phyloP scores from a whole-genome alignment of 805 yeast species.

The Nakazawaea ambrosiae region DNA sequence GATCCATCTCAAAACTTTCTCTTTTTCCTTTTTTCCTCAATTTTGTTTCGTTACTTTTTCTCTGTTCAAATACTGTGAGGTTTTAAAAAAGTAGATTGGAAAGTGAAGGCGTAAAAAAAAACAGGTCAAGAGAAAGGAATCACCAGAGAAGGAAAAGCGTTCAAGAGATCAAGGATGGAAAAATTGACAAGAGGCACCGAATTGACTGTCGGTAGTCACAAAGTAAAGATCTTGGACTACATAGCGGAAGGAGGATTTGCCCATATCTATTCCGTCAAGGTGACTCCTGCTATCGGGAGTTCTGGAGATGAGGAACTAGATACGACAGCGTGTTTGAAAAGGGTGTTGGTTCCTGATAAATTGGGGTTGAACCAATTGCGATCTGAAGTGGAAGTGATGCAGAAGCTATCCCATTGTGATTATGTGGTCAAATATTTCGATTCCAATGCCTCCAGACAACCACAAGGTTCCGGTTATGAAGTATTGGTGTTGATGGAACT shows the following conservation, averaged over 20 bases:
- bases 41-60: no score
- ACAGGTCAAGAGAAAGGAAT: no score
- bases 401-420: slow-evolving; percentile 46
- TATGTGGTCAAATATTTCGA: slow-evolving; percentile 66
- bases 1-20: no score
- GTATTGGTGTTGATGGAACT: slow-evolving; percentile 89
- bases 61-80: no score
- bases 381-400: slow-evolving; percentile 77
- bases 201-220: slow-evolving; percentile 34
- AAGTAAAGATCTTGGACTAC: slow-evolving; percentile 23
- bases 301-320: slow-evolving; percentile 22
- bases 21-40: no score
- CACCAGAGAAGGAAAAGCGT: no score
- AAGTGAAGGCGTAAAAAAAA: no score
- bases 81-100: no score
- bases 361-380: slow-evolving; percentile 57
- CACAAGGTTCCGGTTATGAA: slow-evolving; percentile 57
- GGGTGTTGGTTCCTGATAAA: slow-evolving; percentile 70
- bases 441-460: slow-evolving; percentile 63
- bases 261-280: slow-evolving; percentile 62
- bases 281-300: slow-evolving; percentile 38
- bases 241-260: slow-evolving; percentile 63
- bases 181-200: slow-evolving; percentile 31
- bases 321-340: slow-evolving; percentile 54
- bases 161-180: no score